Conservation (phyloP, 2,329 filamentous ascomycete genomes). For the Ilyonectria robusta region DNA sequence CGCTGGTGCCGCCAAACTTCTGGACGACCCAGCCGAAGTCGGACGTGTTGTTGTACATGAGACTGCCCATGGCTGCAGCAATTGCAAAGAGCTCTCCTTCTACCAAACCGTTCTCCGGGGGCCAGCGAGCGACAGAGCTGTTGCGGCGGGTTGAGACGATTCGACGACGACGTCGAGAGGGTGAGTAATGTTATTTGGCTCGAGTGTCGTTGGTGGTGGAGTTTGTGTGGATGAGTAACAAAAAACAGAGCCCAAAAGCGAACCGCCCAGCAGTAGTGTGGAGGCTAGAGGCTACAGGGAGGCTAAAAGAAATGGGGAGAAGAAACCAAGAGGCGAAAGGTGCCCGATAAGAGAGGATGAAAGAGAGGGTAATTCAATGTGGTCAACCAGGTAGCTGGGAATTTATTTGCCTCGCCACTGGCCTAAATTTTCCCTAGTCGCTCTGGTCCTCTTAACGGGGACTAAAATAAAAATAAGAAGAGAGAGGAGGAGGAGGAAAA, state of each 20-base stretch:
- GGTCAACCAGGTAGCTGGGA: background rate
- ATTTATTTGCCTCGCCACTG: background rate
- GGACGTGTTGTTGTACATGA: conserved; percentile 53
- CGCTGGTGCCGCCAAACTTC: conserved; percentile 95
- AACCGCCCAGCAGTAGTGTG: conserved; percentile 7
- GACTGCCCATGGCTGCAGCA: conserved; percentile 50
- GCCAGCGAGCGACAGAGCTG: background rate
- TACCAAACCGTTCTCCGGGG: background rate
- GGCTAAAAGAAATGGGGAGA: conserved; percentile 11
- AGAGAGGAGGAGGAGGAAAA: background rate
- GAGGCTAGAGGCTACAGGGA: conserved; percentile 20
- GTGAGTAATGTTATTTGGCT: conserved; percentile 25
- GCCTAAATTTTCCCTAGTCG: background rate
- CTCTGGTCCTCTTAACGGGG: background rate
- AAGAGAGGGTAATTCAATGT: background rate
- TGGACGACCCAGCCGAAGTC: conserved; percentile 84
- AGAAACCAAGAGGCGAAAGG: background rate
- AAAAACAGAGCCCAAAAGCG: conserved; percentile 28
- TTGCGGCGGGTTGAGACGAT: background rate
- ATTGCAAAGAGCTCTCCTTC: background rate
- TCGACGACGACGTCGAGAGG: background rate
- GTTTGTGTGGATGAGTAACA: conserved; percentile 44
- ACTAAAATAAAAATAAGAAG: background rate
- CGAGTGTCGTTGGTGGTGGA: conserved; percentile 30
- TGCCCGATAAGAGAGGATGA: background rate